Percentiles rank a stretch among this genome's conserved stretches.
Conservation (phyloP, 169 alveolate genomes). For the Cryptosporidium meleagridis region DNA sequence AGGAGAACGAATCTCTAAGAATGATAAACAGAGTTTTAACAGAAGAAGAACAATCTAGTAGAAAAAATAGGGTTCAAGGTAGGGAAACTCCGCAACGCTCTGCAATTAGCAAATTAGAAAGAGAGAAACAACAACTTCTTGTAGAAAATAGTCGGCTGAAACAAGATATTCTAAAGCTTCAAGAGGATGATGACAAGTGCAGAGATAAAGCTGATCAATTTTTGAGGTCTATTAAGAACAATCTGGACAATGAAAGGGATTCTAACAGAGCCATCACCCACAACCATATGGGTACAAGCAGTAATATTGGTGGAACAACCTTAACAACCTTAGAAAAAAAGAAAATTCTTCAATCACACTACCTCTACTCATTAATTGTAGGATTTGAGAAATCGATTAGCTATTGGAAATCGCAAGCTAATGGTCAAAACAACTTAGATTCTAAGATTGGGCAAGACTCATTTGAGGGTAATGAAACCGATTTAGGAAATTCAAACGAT, state of each 20-base stretch:
- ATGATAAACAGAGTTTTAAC: conserved; percentile 8
- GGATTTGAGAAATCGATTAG: conserved; percentile 62
- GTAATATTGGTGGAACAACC: neutral
- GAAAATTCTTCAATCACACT: conserved; percentile 63
- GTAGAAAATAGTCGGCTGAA: conserved; percentile 58
- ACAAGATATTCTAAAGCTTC: conserved; percentile 49
- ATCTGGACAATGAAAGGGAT: conserved; percentile 14
- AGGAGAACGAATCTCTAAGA: conserved; percentile 57
- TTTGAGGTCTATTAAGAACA: conserved; percentile 12
- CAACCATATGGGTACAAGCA: neutral
- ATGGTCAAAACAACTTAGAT: neutral
- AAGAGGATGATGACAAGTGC: conserved; percentile 66
- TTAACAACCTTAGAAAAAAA: conserved; percentile 37
- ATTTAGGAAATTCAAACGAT: neutral
- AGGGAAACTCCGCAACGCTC: conserved; percentile 4
- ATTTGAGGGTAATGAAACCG: conserved; percentile 1
- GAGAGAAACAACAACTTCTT: conserved; percentile 62
- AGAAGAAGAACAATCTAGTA: conserved; percentile 27
- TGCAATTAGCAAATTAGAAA: conserved; percentile 30
- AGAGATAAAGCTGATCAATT: conserved; percentile 71
- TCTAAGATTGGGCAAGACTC: neutral
- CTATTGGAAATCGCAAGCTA: conserved; percentile 41
- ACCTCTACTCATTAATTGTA: conserved; percentile 54
- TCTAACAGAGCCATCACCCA: neutral
- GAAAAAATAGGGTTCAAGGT: neutral